These are phyloP conservation scores for Globisporangium okanoganense DNA, from an alignment of 352 stramenopile species.

Conservation along the genomic window DNA sequence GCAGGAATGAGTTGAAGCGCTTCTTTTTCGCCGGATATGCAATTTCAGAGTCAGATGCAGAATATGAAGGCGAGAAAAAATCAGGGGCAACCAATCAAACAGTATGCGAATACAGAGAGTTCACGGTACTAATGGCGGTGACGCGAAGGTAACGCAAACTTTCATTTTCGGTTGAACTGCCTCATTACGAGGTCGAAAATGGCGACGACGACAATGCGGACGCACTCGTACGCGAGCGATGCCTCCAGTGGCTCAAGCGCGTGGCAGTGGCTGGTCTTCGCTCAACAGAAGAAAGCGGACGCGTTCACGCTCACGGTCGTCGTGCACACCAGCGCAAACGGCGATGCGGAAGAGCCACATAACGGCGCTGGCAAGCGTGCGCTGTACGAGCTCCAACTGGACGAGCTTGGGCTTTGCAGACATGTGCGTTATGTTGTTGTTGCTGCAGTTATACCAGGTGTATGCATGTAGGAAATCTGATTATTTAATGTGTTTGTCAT, in stretches of 20 bases:
- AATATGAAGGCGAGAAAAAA: not conserved
- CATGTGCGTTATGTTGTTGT: conserved; percentile 1
- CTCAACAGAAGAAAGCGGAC: conserved; percentile 14
- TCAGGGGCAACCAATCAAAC: not conserved
- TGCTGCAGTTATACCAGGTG: too few relatives aligned
- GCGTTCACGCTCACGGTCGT: conserved; percentile 36
- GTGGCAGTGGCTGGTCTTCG: conserved; percentile 56
- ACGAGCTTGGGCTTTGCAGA: not conserved
- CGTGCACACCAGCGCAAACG: conserved; percentile 1
- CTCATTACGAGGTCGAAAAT: not conserved
- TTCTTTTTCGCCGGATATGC: not conserved
- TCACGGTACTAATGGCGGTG: not conserved
- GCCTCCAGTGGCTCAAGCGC: not conserved
- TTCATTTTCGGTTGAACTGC: not conserved
- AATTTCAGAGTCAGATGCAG: not conserved
- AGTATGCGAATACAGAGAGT: not conserved
- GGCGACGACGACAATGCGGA: not conserved
- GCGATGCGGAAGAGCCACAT: not conserved
- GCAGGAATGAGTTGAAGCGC: conserved; percentile 3
- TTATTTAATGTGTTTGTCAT: too few relatives aligned
- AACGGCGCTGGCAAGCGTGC: not conserved
- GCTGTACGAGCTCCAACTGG: conserved; percentile 35
- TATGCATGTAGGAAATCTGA: too few relatives aligned
- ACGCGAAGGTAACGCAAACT: not conserved
- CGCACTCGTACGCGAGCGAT: conserved; percentile 37